A percentile compares a stretch with the other conserved stretches of the same genome.
These are phyloP conservation scores for Neoboletus magnificus DNA, from an alignment of 768 basidiomycete species.

Conservation along the genomic window DNA sequence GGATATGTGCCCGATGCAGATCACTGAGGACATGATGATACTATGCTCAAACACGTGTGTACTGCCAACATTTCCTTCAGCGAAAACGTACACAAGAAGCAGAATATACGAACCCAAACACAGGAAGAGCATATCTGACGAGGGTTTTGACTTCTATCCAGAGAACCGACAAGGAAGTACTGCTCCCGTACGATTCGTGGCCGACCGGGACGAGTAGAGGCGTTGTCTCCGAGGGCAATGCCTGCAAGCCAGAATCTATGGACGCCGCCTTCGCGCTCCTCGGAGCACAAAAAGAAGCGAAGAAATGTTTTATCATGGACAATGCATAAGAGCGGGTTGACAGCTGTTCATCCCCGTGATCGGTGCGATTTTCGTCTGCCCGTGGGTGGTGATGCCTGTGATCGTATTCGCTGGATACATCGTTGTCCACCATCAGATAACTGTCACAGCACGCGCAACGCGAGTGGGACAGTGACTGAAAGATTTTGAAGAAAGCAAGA, in stretches of 20 bases:
- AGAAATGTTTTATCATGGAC: slow-evolving; percentile 2
- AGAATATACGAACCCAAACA: slow-evolving; percentile 57
- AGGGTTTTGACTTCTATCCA: slow-evolving; percentile 38
- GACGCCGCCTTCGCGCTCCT: not conserved
- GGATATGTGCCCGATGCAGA: slow-evolving; percentile 91
- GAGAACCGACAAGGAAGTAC: not conserved
- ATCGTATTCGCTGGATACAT: slow-evolving; percentile 14
- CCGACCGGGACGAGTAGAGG: slow-evolving; percentile 50
- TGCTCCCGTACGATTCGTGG: slow-evolving; percentile 27
- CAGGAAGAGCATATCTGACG: slow-evolving; percentile 64
- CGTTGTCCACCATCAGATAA: not conserved
- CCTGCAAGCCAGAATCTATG: not conserved
- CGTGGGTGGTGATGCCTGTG: slow-evolving; percentile 1
- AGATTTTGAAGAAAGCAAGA: not conserved
- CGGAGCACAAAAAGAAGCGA: not conserved
- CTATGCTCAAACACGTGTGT: slow-evolving; percentile 85
- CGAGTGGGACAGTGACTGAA: not conserved
- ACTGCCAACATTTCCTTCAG: slow-evolving; percentile 24
- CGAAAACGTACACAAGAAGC: not conserved
- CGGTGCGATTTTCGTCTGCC: slow-evolving; percentile 4
- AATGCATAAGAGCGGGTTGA: not conserved
- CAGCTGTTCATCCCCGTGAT: not conserved
- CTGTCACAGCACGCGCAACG: too few relatives aligned
- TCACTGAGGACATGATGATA: slow-evolving; percentile 77
- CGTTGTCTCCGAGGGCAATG: slow-evolving; percentile 44